These are phyloP conservation scores for Prunus padus DNA, from an alignment of 306 rosid genomes.

Conservation along the genomic window DNA sequence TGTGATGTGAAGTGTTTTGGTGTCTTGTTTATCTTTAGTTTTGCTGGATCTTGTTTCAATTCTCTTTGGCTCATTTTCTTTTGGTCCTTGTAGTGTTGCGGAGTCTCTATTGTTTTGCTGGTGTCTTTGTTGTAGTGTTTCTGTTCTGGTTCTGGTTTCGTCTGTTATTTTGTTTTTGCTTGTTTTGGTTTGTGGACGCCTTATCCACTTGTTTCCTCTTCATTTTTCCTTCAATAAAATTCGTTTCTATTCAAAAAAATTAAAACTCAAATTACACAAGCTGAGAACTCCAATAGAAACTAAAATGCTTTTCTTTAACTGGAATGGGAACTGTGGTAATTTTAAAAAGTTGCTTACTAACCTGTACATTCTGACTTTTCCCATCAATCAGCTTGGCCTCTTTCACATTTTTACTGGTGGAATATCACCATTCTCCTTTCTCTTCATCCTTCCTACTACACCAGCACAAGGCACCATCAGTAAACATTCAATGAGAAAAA, in stretches of 20 bases:
- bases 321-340: neutral
- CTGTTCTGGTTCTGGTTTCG: too few relatives aligned
- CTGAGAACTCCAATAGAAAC: neutral
- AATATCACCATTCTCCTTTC: constrained; percentile 47
- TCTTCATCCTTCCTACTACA: constrained; percentile 53
- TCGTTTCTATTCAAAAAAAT: neutral
- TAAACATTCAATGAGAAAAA: constrained; percentile 15
- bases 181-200: too few relatives aligned
- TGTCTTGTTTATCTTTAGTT: too few relatives aligned
- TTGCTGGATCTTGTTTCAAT: too few relatives aligned
- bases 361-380: constrained; percentile 39
- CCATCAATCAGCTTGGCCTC: constrained; percentile 25
- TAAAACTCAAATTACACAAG: neutral
- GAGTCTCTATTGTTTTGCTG: too few relatives aligned
- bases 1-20: too few relatives aligned
- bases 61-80: too few relatives aligned
- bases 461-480: constrained; percentile 16
- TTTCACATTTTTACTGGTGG: constrained; percentile 30
- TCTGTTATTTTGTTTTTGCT: too few relatives aligned
- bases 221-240: too few relatives aligned
- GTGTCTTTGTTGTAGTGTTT: too few relatives aligned
- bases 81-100: too few relatives aligned
- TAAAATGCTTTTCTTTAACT: neutral
- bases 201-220: too few relatives aligned
- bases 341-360: constrained; percentile 34